Evolutionary conservation across 441 rosid species (phyloP).

Genomic region (Cnidoscolus chayamansa): DNA sequence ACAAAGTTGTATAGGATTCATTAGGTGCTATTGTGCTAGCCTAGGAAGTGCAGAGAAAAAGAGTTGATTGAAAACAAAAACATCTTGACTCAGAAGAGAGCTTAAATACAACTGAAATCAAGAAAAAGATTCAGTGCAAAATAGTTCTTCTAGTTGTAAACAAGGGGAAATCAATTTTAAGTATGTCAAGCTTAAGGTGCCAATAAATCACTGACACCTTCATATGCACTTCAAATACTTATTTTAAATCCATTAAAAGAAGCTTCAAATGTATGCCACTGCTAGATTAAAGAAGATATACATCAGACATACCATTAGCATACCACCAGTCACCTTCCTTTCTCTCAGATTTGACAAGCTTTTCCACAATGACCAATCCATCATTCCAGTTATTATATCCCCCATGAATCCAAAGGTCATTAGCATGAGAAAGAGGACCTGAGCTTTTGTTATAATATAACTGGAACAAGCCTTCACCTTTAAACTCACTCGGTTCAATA

Average conservation of each 20-base stretch:
- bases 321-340: slow-evolving; percentile 81
- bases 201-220: neutral
- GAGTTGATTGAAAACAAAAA: neutral
- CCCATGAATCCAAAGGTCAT: slow-evolving; percentile 86
- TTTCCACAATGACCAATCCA: slow-evolving; percentile 61
- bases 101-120: neutral
- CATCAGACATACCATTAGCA: slow-evolving; percentile 52
- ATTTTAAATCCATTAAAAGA: slow-evolving; percentile 1
- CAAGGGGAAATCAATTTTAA: neutral
- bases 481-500: slow-evolving; percentile 64
- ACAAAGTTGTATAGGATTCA: neutral
- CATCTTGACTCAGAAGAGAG: neutral
- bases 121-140: neutral
- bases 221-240: slow-evolving; percentile 6
- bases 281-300: slow-evolving; percentile 2
- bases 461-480: slow-evolving; percentile 51
- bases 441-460: slow-evolving; percentile 69
- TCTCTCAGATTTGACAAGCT: slow-evolving; percentile 48
- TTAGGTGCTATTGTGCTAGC: neutral
- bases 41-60: neutral
- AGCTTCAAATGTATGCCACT: neutral
- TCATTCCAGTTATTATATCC: slow-evolving; percentile 77
- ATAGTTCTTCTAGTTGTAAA: neutral
- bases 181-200: neutral
- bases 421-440: slow-evolving; percentile 65